These are phyloP conservation scores for Pontederia paniculata DNA, from an alignment of 176 grass and related monocot species.

Conservation along the genomic window DNA sequence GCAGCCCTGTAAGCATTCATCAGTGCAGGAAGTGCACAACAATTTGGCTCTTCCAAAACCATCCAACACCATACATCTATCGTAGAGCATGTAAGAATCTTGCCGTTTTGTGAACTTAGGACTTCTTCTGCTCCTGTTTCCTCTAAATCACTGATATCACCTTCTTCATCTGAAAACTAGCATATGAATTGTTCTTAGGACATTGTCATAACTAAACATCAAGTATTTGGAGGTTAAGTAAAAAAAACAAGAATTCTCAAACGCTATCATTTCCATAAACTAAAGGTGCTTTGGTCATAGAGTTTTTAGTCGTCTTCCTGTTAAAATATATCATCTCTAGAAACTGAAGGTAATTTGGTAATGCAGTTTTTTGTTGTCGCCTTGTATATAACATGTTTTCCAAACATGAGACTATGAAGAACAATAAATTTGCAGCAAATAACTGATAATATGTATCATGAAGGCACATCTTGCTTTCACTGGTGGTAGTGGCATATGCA, in stretches of 20 bases:
- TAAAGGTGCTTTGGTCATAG: too few relatives aligned
- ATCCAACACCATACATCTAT: slow-evolving; percentile 80
- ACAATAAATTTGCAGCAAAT: too few relatives aligned
- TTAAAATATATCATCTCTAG: too few relatives aligned
- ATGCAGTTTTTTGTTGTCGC: too few relatives aligned
- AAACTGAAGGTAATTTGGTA: too few relatives aligned
- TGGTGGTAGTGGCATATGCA: too few relatives aligned
- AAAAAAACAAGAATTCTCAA: not conserved
- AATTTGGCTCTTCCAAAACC: slow-evolving; percentile 63
- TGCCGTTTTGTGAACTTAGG: slow-evolving; percentile 13
- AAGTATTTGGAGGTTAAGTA: not conserved
- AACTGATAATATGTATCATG: too few relatives aligned
- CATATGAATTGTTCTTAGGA: slow-evolving; percentile 6
- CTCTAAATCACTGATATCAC: slow-evolving; percentile 25
- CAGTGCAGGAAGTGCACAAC: slow-evolving; percentile 38
- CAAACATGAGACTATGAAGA: too few relatives aligned
- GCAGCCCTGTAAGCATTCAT: slow-evolving; percentile 68
- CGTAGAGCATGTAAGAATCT: slow-evolving; percentile 61
- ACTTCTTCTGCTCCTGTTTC: not conserved
- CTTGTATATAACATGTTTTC: too few relatives aligned
- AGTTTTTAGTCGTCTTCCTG: too few relatives aligned
- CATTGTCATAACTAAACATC: not conserved
- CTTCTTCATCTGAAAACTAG: slow-evolving; percentile 67
- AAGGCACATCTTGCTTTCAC: too few relatives aligned
- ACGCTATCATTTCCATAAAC: too few relatives aligned